Percentiles rank a stretch among this genome's conserved stretches.
phyloP scores from a whole-genome alignment of 1,284 basidiomycete species.

The Inonotus obliquus region DNA sequence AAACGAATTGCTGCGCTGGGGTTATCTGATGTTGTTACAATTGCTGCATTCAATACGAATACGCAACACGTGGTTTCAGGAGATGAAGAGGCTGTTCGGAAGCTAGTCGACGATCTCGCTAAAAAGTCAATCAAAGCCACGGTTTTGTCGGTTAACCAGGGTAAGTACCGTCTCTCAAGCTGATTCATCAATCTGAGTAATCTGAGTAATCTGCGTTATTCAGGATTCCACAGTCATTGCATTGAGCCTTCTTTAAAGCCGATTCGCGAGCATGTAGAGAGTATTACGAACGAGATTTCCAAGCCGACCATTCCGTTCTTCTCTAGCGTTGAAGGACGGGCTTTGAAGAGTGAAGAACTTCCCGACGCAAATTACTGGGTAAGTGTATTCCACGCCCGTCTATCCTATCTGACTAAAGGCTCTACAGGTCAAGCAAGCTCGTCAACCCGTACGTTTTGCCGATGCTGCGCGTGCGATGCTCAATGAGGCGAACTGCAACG shows the following conservation, averaged over 20 bases:
- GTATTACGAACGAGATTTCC: conserved; percentile 20
- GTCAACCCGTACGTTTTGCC: conserved; percentile 30
- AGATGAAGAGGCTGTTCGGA: conserved; percentile 26
- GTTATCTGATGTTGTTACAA: conserved; percentile 24
- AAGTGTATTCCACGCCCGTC: not conserved
- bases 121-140: conserved; percentile 27
- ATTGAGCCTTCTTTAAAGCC: conserved; percentile 27
- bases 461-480: conserved; percentile 25
- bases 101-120: conserved; percentile 28
- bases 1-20: conserved; percentile 26
- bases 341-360: conserved; percentile 19
- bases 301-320: conserved; percentile 27
- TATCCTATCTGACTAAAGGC: not conserved
- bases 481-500: conserved; percentile 21
- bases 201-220: not conserved
- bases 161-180: conserved; percentile 1
- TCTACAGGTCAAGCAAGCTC: conserved; percentile 30
- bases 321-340: conserved; percentile 29
- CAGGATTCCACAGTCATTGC: conserved; percentile 34
- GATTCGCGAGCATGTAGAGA: conserved; percentile 28
- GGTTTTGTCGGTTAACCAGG: conserved; percentile 31
- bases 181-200: not conserved
- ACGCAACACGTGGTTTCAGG: conserved; percentile 32
- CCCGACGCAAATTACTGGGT: conserved; percentile 32
- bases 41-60: conserved; percentile 31